Base-by-base conservation (phyloP, 2,329 filamentous ascomycete genomes). In the Dryadomyces quercus-mongolicae region DNA sequence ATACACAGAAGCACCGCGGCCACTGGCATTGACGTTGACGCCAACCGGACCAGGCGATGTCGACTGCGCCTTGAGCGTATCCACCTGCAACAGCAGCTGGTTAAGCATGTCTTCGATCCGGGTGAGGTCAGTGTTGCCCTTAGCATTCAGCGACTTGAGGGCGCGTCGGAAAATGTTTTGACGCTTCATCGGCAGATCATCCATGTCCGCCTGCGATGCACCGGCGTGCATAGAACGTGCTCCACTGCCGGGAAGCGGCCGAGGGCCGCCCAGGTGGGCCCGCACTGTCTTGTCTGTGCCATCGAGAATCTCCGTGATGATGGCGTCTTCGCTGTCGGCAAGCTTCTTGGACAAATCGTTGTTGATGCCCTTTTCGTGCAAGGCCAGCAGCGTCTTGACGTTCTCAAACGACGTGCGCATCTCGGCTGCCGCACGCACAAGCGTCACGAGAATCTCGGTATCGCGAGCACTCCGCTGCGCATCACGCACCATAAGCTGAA, bases 351-450 rank as follows among this genome's bases (percentile, higher is more conserved):
- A 85, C 20, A 88, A 86, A 58, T 87, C 84, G 51, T 86, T 84
- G 70, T 95, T 87, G 64, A 97, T 86, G 63, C 89, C 79, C 57
- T 88, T 88, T 64, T 96, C 91, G 55, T 95, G 92, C 59, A 93
- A 85, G 46, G 86, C 85, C 57, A 98, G 86, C 64, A 95, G 85
- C 59, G 85, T 86, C 74, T 93, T 96, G 77, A 98, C 87, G 62
- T 95, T 91, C 60, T 95, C 88, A 65, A 97, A 95, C 0, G 89
- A 94, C 61, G 88, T 94, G 59, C 92, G 88, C 91, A 97, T 97
- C 70, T 98, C 93, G 13, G 93, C 85, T 4, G 93, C 92, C 54
- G 90, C 91, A 56, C 92, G 85, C 57, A 98, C 93, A 36, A 98
- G 80, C 0, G 93, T 92, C 49, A 96, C 88, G 18, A 98, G 75